These are phyloP conservation scores for Ligustrum vulgare DNA, from an alignment of 257 asterid species.

Conservation along the genomic window DNA sequence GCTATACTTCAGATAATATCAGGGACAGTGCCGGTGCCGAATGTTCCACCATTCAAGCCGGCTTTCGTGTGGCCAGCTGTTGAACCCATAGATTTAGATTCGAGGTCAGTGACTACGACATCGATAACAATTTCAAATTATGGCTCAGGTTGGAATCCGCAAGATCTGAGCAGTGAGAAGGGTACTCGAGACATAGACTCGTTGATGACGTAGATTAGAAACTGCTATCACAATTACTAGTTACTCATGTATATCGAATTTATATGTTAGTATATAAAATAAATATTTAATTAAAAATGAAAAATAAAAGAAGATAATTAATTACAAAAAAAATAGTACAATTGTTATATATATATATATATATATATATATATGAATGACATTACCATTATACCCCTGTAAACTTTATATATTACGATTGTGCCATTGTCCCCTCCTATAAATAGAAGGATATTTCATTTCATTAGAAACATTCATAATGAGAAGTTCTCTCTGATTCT, in stretches of 20 bases:
- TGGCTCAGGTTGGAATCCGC: conserved; percentile 62
- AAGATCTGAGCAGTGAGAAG: conserved; percentile 54
- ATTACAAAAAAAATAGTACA: too few relatives aligned
- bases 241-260: not conserved
- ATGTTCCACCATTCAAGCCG: conserved; percentile 82
- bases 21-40: conserved; percentile 55
- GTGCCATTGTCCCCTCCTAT: too few relatives aligned
- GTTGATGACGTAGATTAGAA: conserved; percentile 54
- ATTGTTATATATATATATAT: too few relatives aligned
- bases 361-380: too few relatives aligned
- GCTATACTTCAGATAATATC: conserved; percentile 59
- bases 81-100: conserved; percentile 54
- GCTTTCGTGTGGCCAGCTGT: conserved; percentile 77
- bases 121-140: conserved; percentile 43
- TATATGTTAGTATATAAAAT: too few relatives aligned
- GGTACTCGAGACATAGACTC: conserved; percentile 48
- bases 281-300: too few relatives aligned
- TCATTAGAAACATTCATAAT: too few relatives aligned
- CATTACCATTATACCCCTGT: too few relatives aligned
- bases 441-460: too few relatives aligned
- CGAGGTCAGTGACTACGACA: conserved; percentile 25
- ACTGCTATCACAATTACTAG: not conserved
- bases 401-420: too few relatives aligned
- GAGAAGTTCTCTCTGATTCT: too few relatives aligned
- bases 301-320: too few relatives aligned